Base-by-base conservation (phyloP, 441 rosid species). In the Adansonia rubrostipa region DNA sequence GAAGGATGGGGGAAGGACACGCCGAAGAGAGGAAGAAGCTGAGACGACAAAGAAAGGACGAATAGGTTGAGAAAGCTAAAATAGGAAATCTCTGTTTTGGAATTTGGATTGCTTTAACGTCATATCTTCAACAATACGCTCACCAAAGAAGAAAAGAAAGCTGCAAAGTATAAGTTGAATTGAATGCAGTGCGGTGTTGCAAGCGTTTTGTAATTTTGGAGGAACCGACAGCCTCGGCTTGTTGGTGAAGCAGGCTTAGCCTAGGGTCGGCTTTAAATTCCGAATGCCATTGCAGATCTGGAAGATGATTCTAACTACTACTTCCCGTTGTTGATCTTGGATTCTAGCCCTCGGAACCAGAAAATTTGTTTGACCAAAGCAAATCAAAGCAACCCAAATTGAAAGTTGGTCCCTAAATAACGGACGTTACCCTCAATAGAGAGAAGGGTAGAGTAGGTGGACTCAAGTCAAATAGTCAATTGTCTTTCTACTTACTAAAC, bases 81-180 rank as follows among this genome's bases (percentile, higher is more conserved):
- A 17, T 17, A 42, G 50, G 2, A 10, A 58, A 51, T 51, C 57
- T 4, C 7, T 7, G 57, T 51, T 51, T 51, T 51, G 57, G 57
- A 51, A 51, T 28, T 64, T 63, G 51, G 14, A 7, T 44, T 47
- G 20, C 53, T 67, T 54, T 24, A 58, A 77, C 73, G 79, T 73
- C 80, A 81, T 83, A 72, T 69, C 88, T 82, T 86, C 77, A 82
- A 17, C 11, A 57, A 78, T 73, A 86, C 81, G 79, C 67, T 28
- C 19, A 15, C 1, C 83, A 14, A n/a, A 33, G 5, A 36, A n/a
- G 7, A 13, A 70, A 22, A 78, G 36, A 5, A 33, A 57, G 47
- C 47, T 6, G 2, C 20, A 64, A 64, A 63, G 17, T 0, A 63
- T 5, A 63, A 57, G 62, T 57, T 17, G 7, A 17, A 3, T 19